Evolutionary conservation across 2,329 filamentous ascomycete genomes (phyloP), one percentile per base, ranked within the genome.

Genomic region (Neocucurbitaria cava): DNA sequence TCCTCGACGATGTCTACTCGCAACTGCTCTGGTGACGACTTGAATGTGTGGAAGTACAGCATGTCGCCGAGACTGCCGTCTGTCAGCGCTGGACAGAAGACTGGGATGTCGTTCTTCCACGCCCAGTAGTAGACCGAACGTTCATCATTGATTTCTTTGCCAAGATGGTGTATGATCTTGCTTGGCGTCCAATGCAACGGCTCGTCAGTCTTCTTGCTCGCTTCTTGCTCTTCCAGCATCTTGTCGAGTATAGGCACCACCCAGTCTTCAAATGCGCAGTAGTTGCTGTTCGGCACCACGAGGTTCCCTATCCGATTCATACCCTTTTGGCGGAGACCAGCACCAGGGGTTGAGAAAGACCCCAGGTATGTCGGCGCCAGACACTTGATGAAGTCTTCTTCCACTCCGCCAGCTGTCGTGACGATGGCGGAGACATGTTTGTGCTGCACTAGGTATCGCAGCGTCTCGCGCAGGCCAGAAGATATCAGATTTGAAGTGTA

Each of bases 371-470:
- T 99, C 47, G 92, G 89, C 10, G 90, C 95, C 2, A 99, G 87
- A 69, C 95, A 99, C 80, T 99, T 99, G 83, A 99, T 99, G 53
- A 99, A 88, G 77, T 99, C 95, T 75, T 99, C 95, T 77, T 99
- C 95, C 47, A 99, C 86, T 45, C 95, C 95, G 40, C 95, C 95
- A 0, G 95, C 95, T 0, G 95, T 96, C 21, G 95, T 96, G 56
- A 99, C 95, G 69, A 99, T 91, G 63, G 89, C 90, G 0, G 92
- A 95, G 59, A 99, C 88, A 73, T 98, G 93, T 59, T 88, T 89
- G 79, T 99, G 92, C 79, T 98, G 86, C 40, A 96, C 93, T 0
- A 99, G 86, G 80, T 92, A 99, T 52, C 95, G 90, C 62, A 99
- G 82, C 31, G 93, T 93, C 63, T 96, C 93, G 49, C 95, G 87